These are phyloP conservation scores for Cystobasidium tubakii DNA, from an alignment of 768 basidiomycete genomes.

Conservation along the genomic window DNA sequence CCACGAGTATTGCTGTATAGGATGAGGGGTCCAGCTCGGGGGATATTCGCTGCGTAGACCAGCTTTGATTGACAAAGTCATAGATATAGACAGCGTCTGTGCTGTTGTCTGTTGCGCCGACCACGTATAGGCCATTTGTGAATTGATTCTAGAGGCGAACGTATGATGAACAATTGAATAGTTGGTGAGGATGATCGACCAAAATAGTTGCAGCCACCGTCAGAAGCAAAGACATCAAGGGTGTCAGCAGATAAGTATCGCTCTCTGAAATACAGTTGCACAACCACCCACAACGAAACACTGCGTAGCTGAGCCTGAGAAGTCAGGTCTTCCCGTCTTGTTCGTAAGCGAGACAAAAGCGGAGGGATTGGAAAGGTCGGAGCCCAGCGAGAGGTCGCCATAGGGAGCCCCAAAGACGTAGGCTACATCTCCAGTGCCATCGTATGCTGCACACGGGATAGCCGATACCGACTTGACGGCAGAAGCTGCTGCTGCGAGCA, in stretches of 20 bases:
- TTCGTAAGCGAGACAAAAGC: conserved; percentile 3
- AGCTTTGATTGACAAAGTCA: conserved; percentile 8
- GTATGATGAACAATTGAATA: not conserved
- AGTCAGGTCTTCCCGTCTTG: conserved; percentile 27
- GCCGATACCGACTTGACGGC: not conserved
- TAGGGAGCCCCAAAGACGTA: conserved; percentile 15
- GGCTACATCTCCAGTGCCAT: not conserved
- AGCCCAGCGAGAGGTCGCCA: conserved; percentile 12
- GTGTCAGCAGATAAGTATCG: not conserved
- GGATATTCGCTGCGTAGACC: conserved; percentile 19
- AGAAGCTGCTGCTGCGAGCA: not conserved
- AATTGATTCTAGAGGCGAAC: conserved; percentile 22
- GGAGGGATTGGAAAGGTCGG: not conserved
- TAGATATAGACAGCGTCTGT: conserved; percentile 17
- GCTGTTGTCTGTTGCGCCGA: conserved; percentile 5
- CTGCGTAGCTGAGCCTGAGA: conserved; percentile 17
- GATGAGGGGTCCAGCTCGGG: not conserved
- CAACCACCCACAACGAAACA: conserved; percentile 20
- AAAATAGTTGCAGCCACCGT: not conserved
- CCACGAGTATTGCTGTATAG: conserved; percentile 19
- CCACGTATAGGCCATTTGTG: conserved; percentile 34
- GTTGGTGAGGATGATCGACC: not conserved
- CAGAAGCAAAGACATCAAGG: not conserved
- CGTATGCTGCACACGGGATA: conserved; percentile 15
- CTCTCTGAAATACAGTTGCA: too few relatives aligned